Evolutionary conservation across 1,139 yeast species (phyloP).

Genomic region (Candida sanyaensis): DNA sequence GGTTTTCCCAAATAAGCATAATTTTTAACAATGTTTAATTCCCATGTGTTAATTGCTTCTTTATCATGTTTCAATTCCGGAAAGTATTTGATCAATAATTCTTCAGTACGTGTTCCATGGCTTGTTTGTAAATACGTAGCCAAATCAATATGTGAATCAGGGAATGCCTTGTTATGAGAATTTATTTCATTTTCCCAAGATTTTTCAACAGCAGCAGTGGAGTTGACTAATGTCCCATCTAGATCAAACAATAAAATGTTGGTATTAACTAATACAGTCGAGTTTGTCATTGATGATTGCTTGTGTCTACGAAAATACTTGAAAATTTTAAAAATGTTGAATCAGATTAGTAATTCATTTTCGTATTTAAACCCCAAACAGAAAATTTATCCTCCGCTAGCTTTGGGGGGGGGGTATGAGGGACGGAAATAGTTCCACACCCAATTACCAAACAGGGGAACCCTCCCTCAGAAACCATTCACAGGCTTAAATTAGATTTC

Average conservation of each 20-base stretch:
- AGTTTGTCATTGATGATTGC: conserved; percentile 1
- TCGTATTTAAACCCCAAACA: not conserved
- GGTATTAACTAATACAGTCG: conserved; percentile 1
- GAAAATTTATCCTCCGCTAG: not conserved
- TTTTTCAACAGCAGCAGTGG: conserved; percentile 21
- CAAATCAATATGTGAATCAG: conserved; percentile 13
- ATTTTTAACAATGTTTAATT: conserved; percentile 17
- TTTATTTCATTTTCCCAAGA: conserved; percentile 19
- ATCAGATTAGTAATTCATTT: not conserved
- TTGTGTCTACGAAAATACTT: not conserved
- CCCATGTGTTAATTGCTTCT: conserved; percentile 18
- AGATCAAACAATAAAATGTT: conserved; percentile 19
- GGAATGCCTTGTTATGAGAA: conserved; percentile 15
- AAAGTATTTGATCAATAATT: conserved; percentile 17
- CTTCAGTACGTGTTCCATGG: conserved; percentile 22
- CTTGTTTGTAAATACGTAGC: conserved; percentile 16
- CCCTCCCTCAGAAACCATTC: not conserved
- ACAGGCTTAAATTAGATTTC: too few species aligned
- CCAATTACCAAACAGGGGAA: not conserved
- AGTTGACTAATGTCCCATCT: conserved; percentile 25
- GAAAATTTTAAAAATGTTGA: too few species aligned
- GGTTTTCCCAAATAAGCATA: conserved; percentile 21
- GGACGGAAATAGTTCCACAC: too few species aligned
- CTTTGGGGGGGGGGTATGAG: not conserved
- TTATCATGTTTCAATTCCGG: conserved; percentile 14